Evolutionary conservation across 1,284 basidiomycete species (phyloP).

Genomic region (Moesziomyces globuligerus): DNA sequence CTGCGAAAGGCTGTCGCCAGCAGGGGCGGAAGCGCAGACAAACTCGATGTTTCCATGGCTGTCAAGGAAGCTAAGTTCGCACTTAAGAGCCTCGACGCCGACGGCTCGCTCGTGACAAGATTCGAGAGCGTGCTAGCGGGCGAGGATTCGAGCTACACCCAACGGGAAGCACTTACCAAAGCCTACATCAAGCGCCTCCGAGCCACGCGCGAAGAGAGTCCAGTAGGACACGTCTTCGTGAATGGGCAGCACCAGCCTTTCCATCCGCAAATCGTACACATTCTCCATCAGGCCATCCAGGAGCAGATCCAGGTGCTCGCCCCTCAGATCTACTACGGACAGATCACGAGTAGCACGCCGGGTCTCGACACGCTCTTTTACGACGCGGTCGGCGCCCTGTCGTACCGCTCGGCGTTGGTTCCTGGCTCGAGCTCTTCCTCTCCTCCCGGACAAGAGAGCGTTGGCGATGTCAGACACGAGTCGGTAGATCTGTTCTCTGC

Average conservation of each 20-base stretch:
- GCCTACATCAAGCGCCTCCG: constrained; percentile 49
- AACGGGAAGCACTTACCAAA: constrained; percentile 15
- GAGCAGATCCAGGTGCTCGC: constrained; percentile 50
- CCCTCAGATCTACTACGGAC: constrained; percentile 75
- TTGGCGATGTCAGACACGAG: constrained; percentile 67
- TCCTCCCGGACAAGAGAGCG: constrained; percentile 67
- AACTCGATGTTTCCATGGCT: constrained; percentile 27
- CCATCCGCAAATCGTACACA: constrained; percentile 73
- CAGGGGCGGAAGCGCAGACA: constrained; percentile 7
- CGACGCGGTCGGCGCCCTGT: constrained; percentile 79
- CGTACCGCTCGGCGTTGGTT: constrained; percentile 78
- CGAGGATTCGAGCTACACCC: constrained; percentile 1
- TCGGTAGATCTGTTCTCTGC: constrained; percentile 44
- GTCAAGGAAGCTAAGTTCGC: constrained; percentile 43
- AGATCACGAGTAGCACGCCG: constrained; percentile 73
- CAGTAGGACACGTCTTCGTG: constrained; percentile 75
- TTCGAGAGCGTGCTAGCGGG: constrained; percentile 20
- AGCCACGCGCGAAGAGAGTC: constrained; percentile 22
- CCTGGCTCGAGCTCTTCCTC: constrained; percentile 42
- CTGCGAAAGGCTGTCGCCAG: constrained; percentile 32
- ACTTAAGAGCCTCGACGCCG: constrained; percentile 16
- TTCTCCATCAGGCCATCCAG: constrained; percentile 43
- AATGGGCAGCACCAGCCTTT: constrained; percentile 84
- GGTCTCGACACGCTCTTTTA: constrained; percentile 82
- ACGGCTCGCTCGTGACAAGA: constrained; percentile 7